phyloP scores from a whole-genome alignment of 148 eudicot species.

The Diospyros kaki region DNA sequence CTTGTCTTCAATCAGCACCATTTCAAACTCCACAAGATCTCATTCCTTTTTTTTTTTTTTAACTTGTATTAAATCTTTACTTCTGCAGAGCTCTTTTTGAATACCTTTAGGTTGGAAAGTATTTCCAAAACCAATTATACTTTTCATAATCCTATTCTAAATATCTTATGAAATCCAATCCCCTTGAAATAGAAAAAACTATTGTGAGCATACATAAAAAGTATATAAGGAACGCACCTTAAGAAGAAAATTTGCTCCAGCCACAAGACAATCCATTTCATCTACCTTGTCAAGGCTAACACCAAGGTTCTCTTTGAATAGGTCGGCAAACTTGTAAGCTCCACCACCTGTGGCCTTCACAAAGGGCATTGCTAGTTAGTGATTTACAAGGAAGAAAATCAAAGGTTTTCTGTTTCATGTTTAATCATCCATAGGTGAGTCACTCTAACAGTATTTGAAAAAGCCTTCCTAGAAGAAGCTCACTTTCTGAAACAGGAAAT shows the following conservation, averaged over 20 bases:
- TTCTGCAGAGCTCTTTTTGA: not conserved
- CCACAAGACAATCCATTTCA: conserved; percentile 87
- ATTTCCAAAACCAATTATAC: not conserved
- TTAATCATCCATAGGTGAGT: not conserved
- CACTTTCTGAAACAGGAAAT: not conserved
- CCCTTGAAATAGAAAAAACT: not conserved
- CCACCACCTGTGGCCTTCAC: conserved; percentile 98
- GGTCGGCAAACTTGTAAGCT: conserved; percentile 76
- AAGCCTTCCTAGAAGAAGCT: not conserved
- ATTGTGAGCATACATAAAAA: not conserved
- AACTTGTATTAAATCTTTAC: not conserved
- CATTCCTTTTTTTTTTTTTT: not conserved
- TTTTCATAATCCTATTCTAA: not conserved
- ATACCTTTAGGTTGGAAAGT: not conserved
- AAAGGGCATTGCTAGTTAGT: conserved; percentile 21
- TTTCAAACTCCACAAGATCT: not conserved
- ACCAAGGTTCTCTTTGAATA: conserved; percentile 76
- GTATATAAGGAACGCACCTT: conserved; percentile 51
- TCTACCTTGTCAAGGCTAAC: conserved; percentile 81
- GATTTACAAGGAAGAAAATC: not conserved
- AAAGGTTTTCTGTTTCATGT: not conserved
- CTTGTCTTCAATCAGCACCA: not conserved
- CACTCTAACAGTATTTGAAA: not conserved
- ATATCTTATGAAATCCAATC: conserved; percentile 1
- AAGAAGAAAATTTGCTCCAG: conserved; percentile 84